Evolutionary conservation across 129 eudicot genomes (phyloP).

Genomic region (Centella asiatica): DNA sequence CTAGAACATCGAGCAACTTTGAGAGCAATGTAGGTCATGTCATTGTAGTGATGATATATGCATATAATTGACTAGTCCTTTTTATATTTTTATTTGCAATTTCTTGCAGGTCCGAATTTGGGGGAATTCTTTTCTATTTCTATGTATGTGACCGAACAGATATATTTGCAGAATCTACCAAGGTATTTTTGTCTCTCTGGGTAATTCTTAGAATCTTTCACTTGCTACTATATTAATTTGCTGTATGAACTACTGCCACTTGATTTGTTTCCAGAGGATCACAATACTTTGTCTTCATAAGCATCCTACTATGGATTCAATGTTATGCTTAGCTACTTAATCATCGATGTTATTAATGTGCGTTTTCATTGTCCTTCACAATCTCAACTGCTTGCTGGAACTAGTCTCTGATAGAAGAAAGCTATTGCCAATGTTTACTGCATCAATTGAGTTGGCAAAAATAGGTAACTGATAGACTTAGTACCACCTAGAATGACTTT

Average conservation of each 20-base stretch:
- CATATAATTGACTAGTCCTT: slow-evolving; percentile 8
- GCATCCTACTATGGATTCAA: too few relatives aligned
- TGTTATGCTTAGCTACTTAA: too few relatives aligned
- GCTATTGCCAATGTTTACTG: too few relatives aligned
- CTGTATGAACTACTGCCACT: not conserved
- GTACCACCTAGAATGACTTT: too few relatives aligned
- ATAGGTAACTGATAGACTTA: too few relatives aligned
- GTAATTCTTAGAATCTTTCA: not conserved
- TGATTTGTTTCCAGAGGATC: too few relatives aligned
- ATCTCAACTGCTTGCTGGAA: too few relatives aligned
- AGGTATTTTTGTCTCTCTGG: slow-evolving; percentile 39
- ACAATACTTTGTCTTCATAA: too few relatives aligned
- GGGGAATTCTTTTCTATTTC: slow-evolving; percentile 78
- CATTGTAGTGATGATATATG: slow-evolving; percentile 7
- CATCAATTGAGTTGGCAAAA: too few relatives aligned
- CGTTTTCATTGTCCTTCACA: too few relatives aligned
- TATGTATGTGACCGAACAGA: slow-evolving; percentile 91
- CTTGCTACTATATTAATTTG: not conserved
- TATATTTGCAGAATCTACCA: slow-evolving; percentile 65
- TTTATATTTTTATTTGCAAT: slow-evolving; percentile 11
- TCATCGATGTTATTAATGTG: too few relatives aligned
- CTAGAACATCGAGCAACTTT: slow-evolving; percentile 78
- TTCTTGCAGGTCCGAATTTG: slow-evolving; percentile 84
- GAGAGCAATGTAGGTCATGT: slow-evolving; percentile 75
- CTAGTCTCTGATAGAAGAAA: too few relatives aligned